A percentile compares a stretch with the other conserved stretches of the same genome.
Evolutionary conservation across 2,329 filamentous ascomycete genomes (phyloP).

Genomic region (Nothopassalora personata): DNA sequence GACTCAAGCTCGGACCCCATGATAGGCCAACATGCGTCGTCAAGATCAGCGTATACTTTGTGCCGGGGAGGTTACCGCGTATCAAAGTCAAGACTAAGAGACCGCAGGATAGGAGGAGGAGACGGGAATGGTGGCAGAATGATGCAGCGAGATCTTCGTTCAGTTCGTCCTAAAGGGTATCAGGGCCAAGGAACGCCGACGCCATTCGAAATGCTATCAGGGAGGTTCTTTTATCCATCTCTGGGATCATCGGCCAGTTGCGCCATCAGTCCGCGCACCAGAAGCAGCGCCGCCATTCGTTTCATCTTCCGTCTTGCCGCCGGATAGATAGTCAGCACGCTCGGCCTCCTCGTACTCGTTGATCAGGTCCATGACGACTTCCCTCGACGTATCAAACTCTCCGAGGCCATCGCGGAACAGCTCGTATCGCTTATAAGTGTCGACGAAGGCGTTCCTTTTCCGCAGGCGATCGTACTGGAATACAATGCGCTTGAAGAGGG

Average conservation of each 20-base stretch:
- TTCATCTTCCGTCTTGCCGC: slow-evolving; percentile 22
- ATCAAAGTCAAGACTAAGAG: slow-evolving; percentile 28
- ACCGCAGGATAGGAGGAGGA: slow-evolving; percentile 18
- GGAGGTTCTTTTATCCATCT: neutral
- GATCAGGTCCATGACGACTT: slow-evolving; percentile 87
- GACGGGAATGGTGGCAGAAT: slow-evolving; percentile 39
- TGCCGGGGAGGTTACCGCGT: slow-evolving; percentile 24
- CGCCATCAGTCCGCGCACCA: slow-evolving; percentile 38
- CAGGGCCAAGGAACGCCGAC: neutral
- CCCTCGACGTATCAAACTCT: slow-evolving; percentile 91
- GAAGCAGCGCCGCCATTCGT: slow-evolving; percentile 25
- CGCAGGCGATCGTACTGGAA: slow-evolving; percentile 88
- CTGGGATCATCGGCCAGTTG: slow-evolving; percentile 35
- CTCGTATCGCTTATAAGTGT: slow-evolving; percentile 91
- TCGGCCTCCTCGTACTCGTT: slow-evolving; percentile 95
- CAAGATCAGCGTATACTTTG: slow-evolving; percentile 29
- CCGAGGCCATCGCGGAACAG: slow-evolving; percentile 86
- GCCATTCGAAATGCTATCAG: neutral
- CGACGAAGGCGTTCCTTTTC: slow-evolving; percentile 94
- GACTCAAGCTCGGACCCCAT: slow-evolving; percentile 26
- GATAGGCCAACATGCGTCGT: slow-evolving; percentile 24
- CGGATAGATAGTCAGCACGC: slow-evolving; percentile 80
- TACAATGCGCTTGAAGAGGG: slow-evolving; percentile 91
- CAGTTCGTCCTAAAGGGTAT: slow-evolving; percentile 10
- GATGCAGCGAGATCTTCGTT: slow-evolving; percentile 52